Evolutionary conservation across 192 early-diverging fungal genomes (phyloP).

Genomic region (Physocladia obscura): DNA sequence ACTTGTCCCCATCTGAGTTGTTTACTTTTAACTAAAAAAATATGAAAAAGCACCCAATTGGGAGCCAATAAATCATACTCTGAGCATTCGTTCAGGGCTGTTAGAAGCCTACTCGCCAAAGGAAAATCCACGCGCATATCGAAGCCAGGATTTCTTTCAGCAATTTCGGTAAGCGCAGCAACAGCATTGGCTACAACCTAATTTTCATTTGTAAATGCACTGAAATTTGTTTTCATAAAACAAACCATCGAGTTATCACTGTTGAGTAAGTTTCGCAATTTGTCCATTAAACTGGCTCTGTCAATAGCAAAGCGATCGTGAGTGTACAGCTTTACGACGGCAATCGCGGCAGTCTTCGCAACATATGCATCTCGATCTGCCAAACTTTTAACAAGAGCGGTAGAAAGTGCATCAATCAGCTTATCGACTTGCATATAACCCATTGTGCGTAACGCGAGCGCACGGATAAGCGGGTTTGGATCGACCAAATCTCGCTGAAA

Average conservation of each 20-base stretch:
- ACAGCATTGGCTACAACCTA: constrained; percentile 92
- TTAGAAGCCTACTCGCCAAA: constrained; percentile 82
- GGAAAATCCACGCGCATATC: constrained; percentile 64
- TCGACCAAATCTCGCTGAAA: constrained; percentile 84
- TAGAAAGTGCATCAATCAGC: constrained; percentile 89
- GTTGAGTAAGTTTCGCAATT: constrained; percentile 78
- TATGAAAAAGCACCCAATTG: neutral
- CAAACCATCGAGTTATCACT: constrained; percentile 85
- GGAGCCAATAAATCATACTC: constrained; percentile 73
- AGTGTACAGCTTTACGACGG: constrained; percentile 93
- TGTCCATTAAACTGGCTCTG: constrained; percentile 85
- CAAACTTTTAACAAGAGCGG: constrained; percentile 88
- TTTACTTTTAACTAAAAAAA: neutral
- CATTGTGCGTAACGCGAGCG: constrained; percentile 97
- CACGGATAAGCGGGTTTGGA: constrained; percentile 89
- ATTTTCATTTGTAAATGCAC: too few species aligned
- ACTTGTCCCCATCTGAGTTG: constrained; percentile 85
- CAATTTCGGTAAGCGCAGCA: constrained; percentile 87
- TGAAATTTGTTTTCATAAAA: too few species aligned
- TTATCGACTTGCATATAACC: constrained; percentile 94
- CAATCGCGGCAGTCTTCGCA: constrained; percentile 93
- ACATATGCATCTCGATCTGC: constrained; percentile 94
- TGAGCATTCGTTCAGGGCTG: constrained; percentile 95
- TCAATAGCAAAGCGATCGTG: constrained; percentile 83
- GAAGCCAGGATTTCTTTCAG: constrained; percentile 62